A percentile compares a stretch with the other conserved stretches of the same genome.
Conservation (phyloP, 2,329 filamentous ascomycete genomes). For the Colletotrichum falcatum region DNA sequence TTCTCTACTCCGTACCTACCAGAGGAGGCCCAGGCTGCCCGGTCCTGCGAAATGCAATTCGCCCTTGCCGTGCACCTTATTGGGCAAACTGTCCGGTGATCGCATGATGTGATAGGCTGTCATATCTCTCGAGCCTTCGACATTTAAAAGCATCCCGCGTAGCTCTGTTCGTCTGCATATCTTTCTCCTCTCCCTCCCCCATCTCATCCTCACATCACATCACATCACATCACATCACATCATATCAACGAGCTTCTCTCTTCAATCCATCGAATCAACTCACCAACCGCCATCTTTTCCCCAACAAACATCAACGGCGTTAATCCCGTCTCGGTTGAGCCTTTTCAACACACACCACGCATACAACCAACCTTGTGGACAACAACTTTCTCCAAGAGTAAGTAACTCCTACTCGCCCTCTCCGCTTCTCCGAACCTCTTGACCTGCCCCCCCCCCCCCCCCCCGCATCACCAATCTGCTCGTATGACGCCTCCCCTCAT, state of each 20-base stretch:
- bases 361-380: neutral
- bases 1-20: too few relatives aligned
- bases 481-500: constrained; percentile 28
- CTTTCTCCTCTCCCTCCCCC: constrained; percentile 18
- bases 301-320: constrained; percentile 13
- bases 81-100: constrained; percentile 41
- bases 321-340: neutral
- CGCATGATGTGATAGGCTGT: constrained; percentile 42
- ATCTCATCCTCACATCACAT: constrained; percentile 20
- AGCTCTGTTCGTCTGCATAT: constrained; percentile 36
- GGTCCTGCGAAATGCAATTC: constrained; percentile 23
- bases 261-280: constrained; percentile 19
- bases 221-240: constrained; percentile 34
- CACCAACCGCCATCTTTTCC: constrained; percentile 8
- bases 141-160: constrained; percentile 35
- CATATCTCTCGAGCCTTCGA: constrained; percentile 29
- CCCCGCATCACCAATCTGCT: constrained; percentile 25
- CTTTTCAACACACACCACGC: constrained; percentile 4
- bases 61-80: constrained; percentile 27
- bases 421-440: constrained; percentile 8
- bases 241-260: constrained; percentile 18
- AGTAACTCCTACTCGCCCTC: constrained; percentile 23
- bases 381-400: constrained; percentile 38
- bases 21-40: constrained; percentile 31
- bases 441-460: constrained; percentile 22